Evolutionary conservation across 176 grass and related monocot species (phyloP).

Genomic region (Aegilops sharonensis): DNA sequence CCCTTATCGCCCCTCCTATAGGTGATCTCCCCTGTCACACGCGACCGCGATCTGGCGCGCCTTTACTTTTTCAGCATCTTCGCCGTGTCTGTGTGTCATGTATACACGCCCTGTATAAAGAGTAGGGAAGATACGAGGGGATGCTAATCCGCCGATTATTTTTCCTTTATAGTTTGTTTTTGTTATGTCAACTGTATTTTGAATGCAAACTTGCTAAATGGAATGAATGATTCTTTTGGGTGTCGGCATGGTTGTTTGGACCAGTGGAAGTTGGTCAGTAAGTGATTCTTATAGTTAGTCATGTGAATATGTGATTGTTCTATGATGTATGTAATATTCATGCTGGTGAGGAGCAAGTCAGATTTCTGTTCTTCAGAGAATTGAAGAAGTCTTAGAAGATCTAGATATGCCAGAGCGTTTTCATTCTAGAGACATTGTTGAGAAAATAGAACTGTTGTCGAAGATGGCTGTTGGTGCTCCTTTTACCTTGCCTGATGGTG

Average conservation of each 20-base stretch:
- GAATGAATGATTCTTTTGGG: conserved; percentile 27
- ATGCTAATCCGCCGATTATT: background rate
- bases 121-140: background rate
- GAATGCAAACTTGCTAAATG: conserved; percentile 15
- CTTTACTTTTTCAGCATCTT: background rate
- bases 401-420: conserved; percentile 91
- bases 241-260: conserved; percentile 6
- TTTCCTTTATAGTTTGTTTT: background rate
- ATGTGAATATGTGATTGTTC: background rate
- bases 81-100: background rate
- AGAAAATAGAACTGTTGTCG: conserved; percentile 89
- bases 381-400: conserved; percentile 97
- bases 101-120: background rate
- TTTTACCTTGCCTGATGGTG: conserved; percentile 46
- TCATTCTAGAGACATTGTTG: conserved; percentile 86
- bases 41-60: conserved; percentile 20
- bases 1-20: conserved; percentile 85
- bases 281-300: background rate
- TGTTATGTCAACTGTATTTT: background rate
- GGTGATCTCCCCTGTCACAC: conserved; percentile 71
- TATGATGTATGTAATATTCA: background rate
- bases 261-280: background rate
- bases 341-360: background rate
- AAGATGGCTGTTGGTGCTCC: conserved; percentile 63
- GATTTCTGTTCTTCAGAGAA: conserved; percentile 83